These are phyloP conservation scores for Amoebophrya sp. DNA, from an alignment of 169 alveolate genomes.

Conservation along the genomic window DNA sequence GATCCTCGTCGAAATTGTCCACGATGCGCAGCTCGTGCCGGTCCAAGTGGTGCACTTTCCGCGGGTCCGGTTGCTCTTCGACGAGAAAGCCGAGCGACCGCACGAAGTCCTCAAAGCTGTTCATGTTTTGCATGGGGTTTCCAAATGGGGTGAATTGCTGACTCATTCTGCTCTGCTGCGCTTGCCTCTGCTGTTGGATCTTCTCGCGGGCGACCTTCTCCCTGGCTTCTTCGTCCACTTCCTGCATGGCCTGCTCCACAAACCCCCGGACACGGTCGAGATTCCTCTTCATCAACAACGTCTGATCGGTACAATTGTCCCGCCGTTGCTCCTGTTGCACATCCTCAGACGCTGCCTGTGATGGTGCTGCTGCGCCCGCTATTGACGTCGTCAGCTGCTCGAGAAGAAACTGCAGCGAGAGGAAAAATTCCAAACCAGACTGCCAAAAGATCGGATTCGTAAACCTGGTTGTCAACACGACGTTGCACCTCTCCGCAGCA, in stretches of 20 bases:
- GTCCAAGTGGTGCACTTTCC: neutral
- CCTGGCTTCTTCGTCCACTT: neutral
- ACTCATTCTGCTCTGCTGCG: no score
- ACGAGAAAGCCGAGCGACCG: neutral
- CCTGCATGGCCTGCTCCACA: neutral
- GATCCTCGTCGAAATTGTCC: neutral
- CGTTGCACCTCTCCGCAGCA: neutral
- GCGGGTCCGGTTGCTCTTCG: neutral
- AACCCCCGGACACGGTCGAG: neutral
- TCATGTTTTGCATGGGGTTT: no score
- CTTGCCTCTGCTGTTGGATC: neutral
- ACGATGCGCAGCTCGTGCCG: conserved; percentile 17
- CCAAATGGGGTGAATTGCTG: no score
- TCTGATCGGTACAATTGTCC: no score
- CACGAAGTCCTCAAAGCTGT: no score
- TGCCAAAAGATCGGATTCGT: neutral
- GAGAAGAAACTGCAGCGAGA: neutral
- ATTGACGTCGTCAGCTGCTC: neutral
- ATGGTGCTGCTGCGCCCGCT: no score
- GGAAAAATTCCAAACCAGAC: neutral
- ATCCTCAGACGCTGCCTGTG: no score
- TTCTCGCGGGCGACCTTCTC: neutral
- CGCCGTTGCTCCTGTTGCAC: no score
- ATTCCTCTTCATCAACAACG: no score
- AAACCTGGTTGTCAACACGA: neutral